Percentiles rank a stretch among this genome's conserved stretches.
phyloP scores from a whole-genome alignment of 2,329 filamentous ascomycete genomes.

The Pestalotiopsis sp. region DNA sequence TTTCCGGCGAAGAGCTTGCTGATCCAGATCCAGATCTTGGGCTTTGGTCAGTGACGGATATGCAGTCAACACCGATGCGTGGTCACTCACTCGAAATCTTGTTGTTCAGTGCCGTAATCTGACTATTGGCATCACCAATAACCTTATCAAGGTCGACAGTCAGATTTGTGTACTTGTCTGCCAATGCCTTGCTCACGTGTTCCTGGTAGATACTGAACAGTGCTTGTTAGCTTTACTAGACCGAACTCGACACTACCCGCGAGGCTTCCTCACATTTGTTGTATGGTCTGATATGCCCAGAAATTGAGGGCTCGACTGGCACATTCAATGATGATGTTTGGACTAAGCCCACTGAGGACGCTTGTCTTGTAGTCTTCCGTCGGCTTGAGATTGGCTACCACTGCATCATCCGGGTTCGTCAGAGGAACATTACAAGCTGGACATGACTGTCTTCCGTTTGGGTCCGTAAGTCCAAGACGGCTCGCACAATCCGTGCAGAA shows the following conservation, averaged over 20 bases:
- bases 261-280: conserved; percentile 69
- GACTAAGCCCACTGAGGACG: conserved; percentile 80
- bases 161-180: conserved; percentile 70
- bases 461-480: conserved; percentile 60
- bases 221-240: not conserved
- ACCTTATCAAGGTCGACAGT: conserved; percentile 72
- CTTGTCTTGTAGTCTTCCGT: conserved; percentile 90
- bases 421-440: conserved; percentile 76
- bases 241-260: not conserved
- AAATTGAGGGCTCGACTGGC: conserved; percentile 78
- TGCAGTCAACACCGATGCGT: not conserved
- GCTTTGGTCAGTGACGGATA: not conserved
- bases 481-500: conserved; percentile 80
- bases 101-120: conserved; percentile 68
- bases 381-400: conserved; percentile 72
- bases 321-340: conserved; percentile 84
- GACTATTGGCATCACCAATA: conserved; percentile 73
- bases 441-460: conserved; percentile 55
- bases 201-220: conserved; percentile 72
- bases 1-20: conserved; percentile 67
- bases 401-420: conserved; percentile 73
- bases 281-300: conserved; percentile 83
- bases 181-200: conserved; percentile 70
- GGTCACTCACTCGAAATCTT: conserved; percentile 60
- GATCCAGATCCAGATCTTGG: conserved; percentile 59